Conservation (phyloP, 371 early-diverging fungal species). For the Dinochytrium kinnereticum region DNA sequence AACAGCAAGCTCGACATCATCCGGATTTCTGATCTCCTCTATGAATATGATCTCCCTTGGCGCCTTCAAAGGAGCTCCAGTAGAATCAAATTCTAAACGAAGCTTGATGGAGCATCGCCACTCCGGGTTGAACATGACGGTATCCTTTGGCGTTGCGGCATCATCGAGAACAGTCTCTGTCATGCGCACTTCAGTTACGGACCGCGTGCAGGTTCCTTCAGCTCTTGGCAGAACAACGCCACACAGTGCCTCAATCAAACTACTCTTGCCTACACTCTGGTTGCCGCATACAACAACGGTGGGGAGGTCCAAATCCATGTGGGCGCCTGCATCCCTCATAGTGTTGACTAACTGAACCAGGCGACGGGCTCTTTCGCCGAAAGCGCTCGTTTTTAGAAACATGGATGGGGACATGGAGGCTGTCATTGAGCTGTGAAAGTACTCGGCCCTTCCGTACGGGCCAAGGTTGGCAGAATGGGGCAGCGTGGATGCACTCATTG, state of each 20-base stretch:
- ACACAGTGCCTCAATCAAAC: conserved; percentile 55
- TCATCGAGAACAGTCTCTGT: conserved; percentile 15
- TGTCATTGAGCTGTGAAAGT: not conserved
- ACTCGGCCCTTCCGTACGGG: not conserved
- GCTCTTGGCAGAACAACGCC: conserved; percentile 52
- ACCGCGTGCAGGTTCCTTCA: conserved; percentile 60
- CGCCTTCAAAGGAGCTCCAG: conserved; percentile 27
- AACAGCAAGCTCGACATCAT: conserved; percentile 43
- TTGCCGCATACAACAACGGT: conserved; percentile 68
- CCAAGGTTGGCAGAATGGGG: not conserved
- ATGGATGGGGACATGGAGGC: conserved; percentile 13
- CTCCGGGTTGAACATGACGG: not conserved
- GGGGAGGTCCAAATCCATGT: conserved; percentile 62
- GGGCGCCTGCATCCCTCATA: conserved; percentile 62
- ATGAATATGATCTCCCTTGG: conserved; percentile 43
- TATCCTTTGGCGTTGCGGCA: not conserved
- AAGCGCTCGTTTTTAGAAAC: conserved; percentile 12
- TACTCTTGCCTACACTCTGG: conserved; percentile 55
- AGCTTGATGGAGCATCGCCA: conserved; percentile 54
- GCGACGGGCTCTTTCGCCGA: conserved; percentile 6
- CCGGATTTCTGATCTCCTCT: conserved; percentile 22
- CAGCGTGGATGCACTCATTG: not conserved
- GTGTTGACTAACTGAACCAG: conserved; percentile 50
- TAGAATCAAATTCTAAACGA: conserved; percentile 49
- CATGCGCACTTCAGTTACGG: conserved; percentile 53